A percentile compares a stretch with the other conserved stretches of the same genome.
Conservation (phyloP, 2,329 filamentous ascomycete genomes). For the Talaromyces sp. region DNA sequence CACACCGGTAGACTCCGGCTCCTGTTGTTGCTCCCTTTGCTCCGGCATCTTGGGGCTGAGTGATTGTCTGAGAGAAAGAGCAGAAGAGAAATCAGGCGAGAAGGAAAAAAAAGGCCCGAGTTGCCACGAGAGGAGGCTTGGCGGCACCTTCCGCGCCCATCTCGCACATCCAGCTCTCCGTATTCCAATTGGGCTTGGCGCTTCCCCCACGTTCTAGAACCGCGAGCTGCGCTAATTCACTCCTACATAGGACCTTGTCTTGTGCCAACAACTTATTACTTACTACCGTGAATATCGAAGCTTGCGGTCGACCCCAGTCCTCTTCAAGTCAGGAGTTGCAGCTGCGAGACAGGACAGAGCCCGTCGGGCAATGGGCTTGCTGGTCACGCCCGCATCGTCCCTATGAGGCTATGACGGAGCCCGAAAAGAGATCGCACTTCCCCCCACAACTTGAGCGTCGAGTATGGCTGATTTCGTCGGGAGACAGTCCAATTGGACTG, state of each 20-base stretch:
- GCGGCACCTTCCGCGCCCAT: not conserved
- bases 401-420: constrained; percentile 30
- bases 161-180: too few relatives aligned
- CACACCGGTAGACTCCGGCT: constrained; percentile 21
- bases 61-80: constrained; percentile 9
- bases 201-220: constrained; percentile 6
- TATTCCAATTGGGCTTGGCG: not conserved
- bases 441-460: constrained; percentile 63
- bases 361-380: constrained; percentile 14
- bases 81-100: constrained; percentile 11
- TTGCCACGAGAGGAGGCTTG: not conserved
- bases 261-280: not conserved
- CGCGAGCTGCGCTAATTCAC: not conserved
- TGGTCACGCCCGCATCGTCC: constrained; percentile 15
- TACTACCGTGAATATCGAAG: not conserved
- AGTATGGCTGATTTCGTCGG: constrained; percentile 88
- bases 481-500: constrained; percentile 77
- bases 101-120: constrained; percentile 6
- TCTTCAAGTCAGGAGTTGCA: not conserved
- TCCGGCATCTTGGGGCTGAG: constrained; percentile 31
- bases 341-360: not conserved
- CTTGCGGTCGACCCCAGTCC: not conserved
- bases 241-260: not conserved
- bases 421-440: constrained; percentile 43
- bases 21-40: constrained; percentile 31